Conservation (phyloP, 2,329 filamentous ascomycete species). For the Fusarium citri region DNA sequence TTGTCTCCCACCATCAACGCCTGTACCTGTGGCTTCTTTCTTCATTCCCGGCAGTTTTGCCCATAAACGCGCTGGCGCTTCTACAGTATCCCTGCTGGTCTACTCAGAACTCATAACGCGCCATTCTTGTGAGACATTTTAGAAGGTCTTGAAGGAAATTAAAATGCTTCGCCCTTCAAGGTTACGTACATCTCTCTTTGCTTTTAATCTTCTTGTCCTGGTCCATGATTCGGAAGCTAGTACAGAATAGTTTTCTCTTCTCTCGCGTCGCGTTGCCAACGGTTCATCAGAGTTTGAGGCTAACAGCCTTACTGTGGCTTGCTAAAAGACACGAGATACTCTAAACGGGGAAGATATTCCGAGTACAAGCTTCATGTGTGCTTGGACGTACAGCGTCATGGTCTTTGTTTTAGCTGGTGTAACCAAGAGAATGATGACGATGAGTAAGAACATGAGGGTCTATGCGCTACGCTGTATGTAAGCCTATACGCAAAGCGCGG, state of each 20-base stretch:
- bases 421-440: neutral
- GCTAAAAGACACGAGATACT: slow-evolving; percentile 10
- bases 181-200: neutral
- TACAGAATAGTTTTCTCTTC: slow-evolving; percentile 39
- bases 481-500: slow-evolving; percentile 30
- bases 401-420: neutral
- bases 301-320: slow-evolving; percentile 12
- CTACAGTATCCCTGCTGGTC: neutral
- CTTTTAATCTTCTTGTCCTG: neutral
- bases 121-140: slow-evolving; percentile 1
- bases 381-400: slow-evolving; percentile 12
- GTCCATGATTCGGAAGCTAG: neutral
- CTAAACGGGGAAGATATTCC: neutral
- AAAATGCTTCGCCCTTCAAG: neutral
- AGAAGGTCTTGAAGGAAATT: neutral
- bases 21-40: slow-evolving; percentile 7
- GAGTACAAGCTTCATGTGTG: neutral
- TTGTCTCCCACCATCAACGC: slow-evolving; percentile 24
- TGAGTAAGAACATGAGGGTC: neutral
- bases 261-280: slow-evolving; percentile 15
- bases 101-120: neutral
- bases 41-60: neutral
- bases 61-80: slow-evolving; percentile 3
- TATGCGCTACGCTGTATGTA: slow-evolving; percentile 14
- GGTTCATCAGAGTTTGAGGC: slow-evolving; percentile 20